Evolutionary conservation across 1,284 basidiomycete genomes (phyloP), one percentile per base, ranked within the genome.

Genomic region (Taiwanofungus camphoratus): DNA sequence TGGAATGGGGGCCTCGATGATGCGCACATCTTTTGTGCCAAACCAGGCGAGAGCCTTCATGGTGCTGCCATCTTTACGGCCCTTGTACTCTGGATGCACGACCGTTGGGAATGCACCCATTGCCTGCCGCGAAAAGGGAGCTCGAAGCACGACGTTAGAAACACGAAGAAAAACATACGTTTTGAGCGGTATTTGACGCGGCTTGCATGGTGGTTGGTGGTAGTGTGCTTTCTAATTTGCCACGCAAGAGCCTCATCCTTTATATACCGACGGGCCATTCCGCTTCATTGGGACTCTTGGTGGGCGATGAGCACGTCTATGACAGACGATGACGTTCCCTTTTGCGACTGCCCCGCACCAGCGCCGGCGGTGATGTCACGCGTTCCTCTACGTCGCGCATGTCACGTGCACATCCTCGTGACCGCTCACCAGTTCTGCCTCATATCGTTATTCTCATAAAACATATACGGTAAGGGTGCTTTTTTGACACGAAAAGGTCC

Each of bases 1-100:
- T 4, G 86, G 86, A 36, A 80, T 69, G 16, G 76, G 74, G 0
- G 74, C 76, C 27, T 84, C 77, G 49, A 82, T 61, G 49, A 84
- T 57, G 31, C 73, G 67, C 12, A 57, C 68, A 65, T 79, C 73
- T 23, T 70, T 59, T 4, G 72, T 64, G 0, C 81, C 82, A 45
- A 82, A 79, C 80, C 82, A 89, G 1, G 79, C 77, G 2, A 87
- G 66, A 6, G 86, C 84, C 51, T 77, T 76, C 81, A 84, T 83
- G 5, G 65, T 78, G 21, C 66, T 62, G 1, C 77, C 77, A 49
- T 72, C 76, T 8, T 59, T 55, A 16, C 73, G 65, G 29, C 63
- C 59, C 47, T 77, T 77, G 58, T 73, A 80, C 41, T 72, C 67
- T 1, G 76, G 65, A 20, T 64, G 62, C 1, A 71, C 66, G 2